Evolutionary conservation across 1,139 yeast species (phyloP).

Genomic region (Zygoascus hellenicus): DNA sequence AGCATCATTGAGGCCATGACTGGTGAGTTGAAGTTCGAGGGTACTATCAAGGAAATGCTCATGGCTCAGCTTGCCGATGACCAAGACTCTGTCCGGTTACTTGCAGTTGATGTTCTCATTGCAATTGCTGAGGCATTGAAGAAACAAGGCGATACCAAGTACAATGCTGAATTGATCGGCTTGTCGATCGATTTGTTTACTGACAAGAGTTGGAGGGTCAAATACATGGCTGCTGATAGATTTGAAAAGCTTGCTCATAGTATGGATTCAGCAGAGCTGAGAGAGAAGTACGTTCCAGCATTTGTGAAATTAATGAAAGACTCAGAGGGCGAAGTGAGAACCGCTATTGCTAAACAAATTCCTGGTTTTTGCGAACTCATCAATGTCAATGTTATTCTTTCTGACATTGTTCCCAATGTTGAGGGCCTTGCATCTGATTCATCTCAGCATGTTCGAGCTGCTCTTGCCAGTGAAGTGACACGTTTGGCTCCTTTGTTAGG

Average conservation of each 20-base stretch:
- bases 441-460: constrained; percentile 88
- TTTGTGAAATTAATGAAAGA: constrained; percentile 79
- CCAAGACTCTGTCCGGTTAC: constrained; percentile 91
- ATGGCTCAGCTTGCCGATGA: constrained; percentile 73
- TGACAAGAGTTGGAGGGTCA: constrained; percentile 97
- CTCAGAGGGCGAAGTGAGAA: constrained; percentile 93
- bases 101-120: constrained; percentile 81
- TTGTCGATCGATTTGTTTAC: constrained; percentile 59
- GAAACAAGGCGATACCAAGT: constrained; percentile 25
- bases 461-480: constrained; percentile 84
- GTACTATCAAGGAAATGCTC: constrained; percentile 67
- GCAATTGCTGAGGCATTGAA: constrained; percentile 37
- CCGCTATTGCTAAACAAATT: constrained; percentile 87
- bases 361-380: constrained; percentile 60
- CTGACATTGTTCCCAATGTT: constrained; percentile 76
- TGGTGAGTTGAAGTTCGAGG: constrained; percentile 32
- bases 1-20: constrained; percentile 56
- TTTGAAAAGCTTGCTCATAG: constrained; percentile 69
- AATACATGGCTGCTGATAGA: constrained; percentile 95
- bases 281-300: constrained; percentile 57
- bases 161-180: constrained; percentile 29
- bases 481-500: constrained; percentile 83
- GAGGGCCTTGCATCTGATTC: constrained; percentile 83
- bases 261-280: constrained; percentile 51
- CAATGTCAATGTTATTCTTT: constrained; percentile 47